phyloP scores from a whole-genome alignment of 176 grass and related monocot species.

The Zea mays region DNA sequence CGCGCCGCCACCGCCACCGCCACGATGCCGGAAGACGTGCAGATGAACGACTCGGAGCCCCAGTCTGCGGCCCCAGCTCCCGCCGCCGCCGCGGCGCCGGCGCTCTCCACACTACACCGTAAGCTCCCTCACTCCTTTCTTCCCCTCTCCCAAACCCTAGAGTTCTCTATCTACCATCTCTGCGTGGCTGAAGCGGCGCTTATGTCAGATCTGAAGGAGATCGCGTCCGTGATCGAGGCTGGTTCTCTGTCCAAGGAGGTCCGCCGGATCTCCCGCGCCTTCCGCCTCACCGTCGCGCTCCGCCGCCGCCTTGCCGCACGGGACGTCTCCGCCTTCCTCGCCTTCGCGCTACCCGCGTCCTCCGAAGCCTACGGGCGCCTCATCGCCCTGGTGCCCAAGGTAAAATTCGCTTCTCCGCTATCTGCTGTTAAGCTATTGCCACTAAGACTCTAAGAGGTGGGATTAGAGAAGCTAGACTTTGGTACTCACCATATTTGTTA shows the following conservation, averaged over 20 bases:
- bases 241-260: constrained; percentile 77
- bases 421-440: neutral
- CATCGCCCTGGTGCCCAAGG: constrained; percentile 59
- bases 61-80: constrained; percentile 3
- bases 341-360: constrained; percentile 44
- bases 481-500: neutral
- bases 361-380: constrained; percentile 69
- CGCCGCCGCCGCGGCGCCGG: neutral
- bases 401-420: neutral
- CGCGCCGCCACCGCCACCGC: neutral
- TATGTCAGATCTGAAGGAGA: constrained; percentile 77
- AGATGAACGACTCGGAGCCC: constrained; percentile 36
- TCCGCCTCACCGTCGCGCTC: constrained; percentile 72
- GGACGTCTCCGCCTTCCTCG: constrained; percentile 58
- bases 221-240: constrained; percentile 63
- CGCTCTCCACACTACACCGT: constrained; percentile 38
- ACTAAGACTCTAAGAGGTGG: neutral
- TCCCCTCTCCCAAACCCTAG: constrained; percentile 13
- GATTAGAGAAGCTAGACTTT: neutral
- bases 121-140: neutral
- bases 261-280: constrained; percentile 72
- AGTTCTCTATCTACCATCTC: neutral
- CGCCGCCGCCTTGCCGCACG: constrained; percentile 56
- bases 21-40: constrained; percentile 42
- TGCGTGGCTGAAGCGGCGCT: neutral